phyloP scores from a whole-genome alignment of 2,329 filamentous ascomycete genomes.

The Fusarium concolor region DNA sequence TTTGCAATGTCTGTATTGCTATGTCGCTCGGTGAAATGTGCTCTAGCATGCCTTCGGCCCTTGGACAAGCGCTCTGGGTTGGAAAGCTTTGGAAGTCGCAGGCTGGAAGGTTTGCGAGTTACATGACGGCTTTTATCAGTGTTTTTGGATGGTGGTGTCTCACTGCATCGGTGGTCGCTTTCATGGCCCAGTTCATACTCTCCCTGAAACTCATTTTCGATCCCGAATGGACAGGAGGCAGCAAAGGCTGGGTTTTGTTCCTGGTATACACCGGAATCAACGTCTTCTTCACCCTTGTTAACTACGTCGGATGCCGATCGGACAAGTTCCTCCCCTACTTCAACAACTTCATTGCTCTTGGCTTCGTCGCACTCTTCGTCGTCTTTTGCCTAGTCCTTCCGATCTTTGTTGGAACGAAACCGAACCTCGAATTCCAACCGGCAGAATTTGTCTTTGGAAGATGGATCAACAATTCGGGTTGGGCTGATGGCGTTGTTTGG shows the following conservation, averaged over 20 bases:
- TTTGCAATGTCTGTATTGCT: constrained; percentile 64
- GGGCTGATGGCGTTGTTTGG: constrained; percentile 65
- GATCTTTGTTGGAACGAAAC: constrained; percentile 61
- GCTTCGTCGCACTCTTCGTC: constrained; percentile 64
- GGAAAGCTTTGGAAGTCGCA: constrained; percentile 51
- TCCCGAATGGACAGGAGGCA: constrained; percentile 57
- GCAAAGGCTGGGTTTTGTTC: constrained; percentile 64
- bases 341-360: constrained; percentile 66
- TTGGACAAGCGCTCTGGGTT: constrained; percentile 69
- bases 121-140: constrained; percentile 70
- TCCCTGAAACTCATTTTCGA: constrained; percentile 67
- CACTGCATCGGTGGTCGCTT: constrained; percentile 65
- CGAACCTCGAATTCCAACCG: constrained; percentile 59
- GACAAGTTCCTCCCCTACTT: constrained; percentile 58
- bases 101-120: constrained; percentile 62
- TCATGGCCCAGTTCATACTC: constrained; percentile 66
- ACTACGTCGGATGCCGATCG: constrained; percentile 62
- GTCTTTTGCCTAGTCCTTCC: constrained; percentile 63
- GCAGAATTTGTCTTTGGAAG: constrained; percentile 63
- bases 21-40: constrained; percentile 66
- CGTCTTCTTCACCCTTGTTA: constrained; percentile 60
- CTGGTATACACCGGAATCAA: constrained; percentile 66
- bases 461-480: constrained; percentile 60
- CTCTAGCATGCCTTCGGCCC: constrained; percentile 68
- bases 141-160: constrained; percentile 70